A percentile compares a stretch with the other conserved stretches of the same genome.
Evolutionary conservation across 2,329 filamentous ascomycete genomes (phyloP).

Genomic region (Hirsutella minnesotensis): DNA sequence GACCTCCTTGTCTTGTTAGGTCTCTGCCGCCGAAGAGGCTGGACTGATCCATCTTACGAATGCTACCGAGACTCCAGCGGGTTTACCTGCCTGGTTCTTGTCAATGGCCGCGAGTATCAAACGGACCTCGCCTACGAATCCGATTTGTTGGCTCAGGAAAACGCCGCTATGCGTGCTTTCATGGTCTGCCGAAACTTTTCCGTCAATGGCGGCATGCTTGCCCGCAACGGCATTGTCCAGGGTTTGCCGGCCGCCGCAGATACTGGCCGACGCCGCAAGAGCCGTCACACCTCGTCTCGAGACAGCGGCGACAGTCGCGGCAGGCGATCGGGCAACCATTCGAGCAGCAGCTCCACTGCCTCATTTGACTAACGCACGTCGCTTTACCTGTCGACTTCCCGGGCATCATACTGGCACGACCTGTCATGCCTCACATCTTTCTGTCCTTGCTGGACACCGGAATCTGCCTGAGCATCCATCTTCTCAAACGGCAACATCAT

Average conservation of each 20-base stretch:
- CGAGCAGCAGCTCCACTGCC: slow-evolving; percentile 50
- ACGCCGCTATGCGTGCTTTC: slow-evolving; percentile 89
- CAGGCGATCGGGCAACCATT: slow-evolving; percentile 44
- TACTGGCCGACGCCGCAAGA: slow-evolving; percentile 36
- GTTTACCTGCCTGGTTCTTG: slow-evolving; percentile 81
- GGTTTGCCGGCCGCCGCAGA: slow-evolving; percentile 44
- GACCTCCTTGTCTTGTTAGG: slow-evolving; percentile 37
- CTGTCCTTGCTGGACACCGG: no score
- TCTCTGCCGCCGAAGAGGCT: slow-evolving; percentile 87
- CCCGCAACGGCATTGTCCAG: slow-evolving; percentile 56
- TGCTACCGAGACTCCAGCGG: slow-evolving; percentile 62
- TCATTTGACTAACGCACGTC: slow-evolving; percentile 37
- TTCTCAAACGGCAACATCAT: slow-evolving; percentile 5
- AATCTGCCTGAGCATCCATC: no score
- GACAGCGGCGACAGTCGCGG: slow-evolving; percentile 31
- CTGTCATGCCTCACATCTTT: background rate
- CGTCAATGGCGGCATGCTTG: slow-evolving; percentile 86
- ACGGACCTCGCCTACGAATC: slow-evolving; percentile 78
- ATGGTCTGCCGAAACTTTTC: slow-evolving; percentile 98
- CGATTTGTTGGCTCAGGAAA: slow-evolving; percentile 76
- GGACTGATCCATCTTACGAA: slow-evolving; percentile 84
- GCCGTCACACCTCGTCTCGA: slow-evolving; percentile 37
- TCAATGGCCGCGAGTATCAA: slow-evolving; percentile 94
- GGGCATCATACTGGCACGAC: background rate
- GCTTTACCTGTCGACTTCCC: background rate